These are phyloP conservation scores for Globisporangium recalcitrans DNA, from an alignment of 352 stramenopile species.

Conservation along the genomic window DNA sequence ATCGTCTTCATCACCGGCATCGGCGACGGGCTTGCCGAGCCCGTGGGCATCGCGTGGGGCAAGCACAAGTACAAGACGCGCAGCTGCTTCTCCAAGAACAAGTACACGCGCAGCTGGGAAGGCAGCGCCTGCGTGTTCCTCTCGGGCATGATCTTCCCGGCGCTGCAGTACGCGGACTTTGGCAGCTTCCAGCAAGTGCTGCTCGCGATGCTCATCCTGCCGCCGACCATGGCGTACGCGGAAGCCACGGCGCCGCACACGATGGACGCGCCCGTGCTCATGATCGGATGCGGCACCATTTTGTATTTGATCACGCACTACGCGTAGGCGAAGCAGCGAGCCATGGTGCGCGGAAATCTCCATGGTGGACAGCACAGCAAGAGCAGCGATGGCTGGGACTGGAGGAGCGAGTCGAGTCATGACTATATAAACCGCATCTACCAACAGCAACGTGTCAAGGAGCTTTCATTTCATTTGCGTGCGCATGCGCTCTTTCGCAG, in stretches of 20 bases:
- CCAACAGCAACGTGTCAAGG: too few relatives aligned
- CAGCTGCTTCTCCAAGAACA: constrained; percentile 71
- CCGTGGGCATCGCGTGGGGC: constrained; percentile 70
- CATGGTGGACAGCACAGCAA: too few relatives aligned
- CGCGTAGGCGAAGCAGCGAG: background rate
- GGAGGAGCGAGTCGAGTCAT: too few relatives aligned
- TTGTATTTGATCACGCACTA: constrained; percentile 47
- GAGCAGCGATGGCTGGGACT: too few relatives aligned
- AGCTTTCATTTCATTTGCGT: too few relatives aligned
- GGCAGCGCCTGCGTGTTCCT: constrained; percentile 74
- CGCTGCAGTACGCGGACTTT: constrained; percentile 73
- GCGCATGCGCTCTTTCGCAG: too few relatives aligned
- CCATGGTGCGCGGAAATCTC: too few relatives aligned
- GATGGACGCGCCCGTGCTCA: constrained; percentile 77
- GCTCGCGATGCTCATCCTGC: constrained; percentile 63
- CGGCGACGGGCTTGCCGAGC: constrained; percentile 71
- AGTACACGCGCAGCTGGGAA: constrained; percentile 78
- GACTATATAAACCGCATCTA: too few relatives aligned
- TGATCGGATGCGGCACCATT: constrained; percentile 63
- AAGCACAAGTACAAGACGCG: constrained; percentile 84
- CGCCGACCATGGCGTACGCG: constrained; percentile 71
- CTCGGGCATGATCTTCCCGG: constrained; percentile 66
- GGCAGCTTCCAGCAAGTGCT: constrained; percentile 65
- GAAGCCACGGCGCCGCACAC: constrained; percentile 72
- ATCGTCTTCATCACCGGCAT: constrained; percentile 77